These are phyloP conservation scores for Geotrichum europaeum DNA, from an alignment of 1,139 yeast genomes.

Conservation along the genomic window DNA sequence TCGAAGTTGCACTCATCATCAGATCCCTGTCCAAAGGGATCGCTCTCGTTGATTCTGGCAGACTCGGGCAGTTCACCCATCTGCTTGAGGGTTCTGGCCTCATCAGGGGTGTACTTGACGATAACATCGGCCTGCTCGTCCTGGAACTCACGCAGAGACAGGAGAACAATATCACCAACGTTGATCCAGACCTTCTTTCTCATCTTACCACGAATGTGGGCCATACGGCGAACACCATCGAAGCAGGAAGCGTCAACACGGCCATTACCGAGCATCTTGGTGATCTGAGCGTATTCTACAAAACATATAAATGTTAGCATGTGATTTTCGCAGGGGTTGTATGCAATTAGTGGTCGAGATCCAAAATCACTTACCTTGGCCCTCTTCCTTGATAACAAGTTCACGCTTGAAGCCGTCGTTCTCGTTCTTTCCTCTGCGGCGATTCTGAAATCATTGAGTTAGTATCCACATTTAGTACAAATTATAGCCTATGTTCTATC, in stretches of 20 bases:
- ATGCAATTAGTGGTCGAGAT: not conserved
- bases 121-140: constrained; percentile 98
- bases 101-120: constrained; percentile 94
- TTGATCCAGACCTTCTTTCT: constrained; percentile 99
- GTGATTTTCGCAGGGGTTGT: not conserved
- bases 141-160: constrained; percentile 96
- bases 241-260: constrained; percentile 93
- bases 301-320: not conserved
- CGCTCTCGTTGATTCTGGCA: constrained; percentile 96
- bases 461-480: not conserved
- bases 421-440: constrained; percentile 99
- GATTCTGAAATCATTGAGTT: constrained; percentile 47
- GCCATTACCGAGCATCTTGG: constrained; percentile 98
- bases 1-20: constrained; percentile 98
- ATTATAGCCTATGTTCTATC: not conserved
- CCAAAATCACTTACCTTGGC: constrained; percentile 43
- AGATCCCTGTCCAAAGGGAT: constrained; percentile 92
- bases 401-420: constrained; percentile 91
- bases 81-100: constrained; percentile 92
- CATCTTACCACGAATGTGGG: constrained; percentile 97
- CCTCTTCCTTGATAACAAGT: constrained; percentile 84
- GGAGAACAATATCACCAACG: constrained; percentile 95
- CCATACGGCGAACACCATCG: constrained; percentile 89
- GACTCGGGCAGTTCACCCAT: constrained; percentile 94
- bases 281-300: constrained; percentile 88